Conservation (phyloP, 2,329 filamentous ascomycete species). For the Elsinoe perseae region DNA sequence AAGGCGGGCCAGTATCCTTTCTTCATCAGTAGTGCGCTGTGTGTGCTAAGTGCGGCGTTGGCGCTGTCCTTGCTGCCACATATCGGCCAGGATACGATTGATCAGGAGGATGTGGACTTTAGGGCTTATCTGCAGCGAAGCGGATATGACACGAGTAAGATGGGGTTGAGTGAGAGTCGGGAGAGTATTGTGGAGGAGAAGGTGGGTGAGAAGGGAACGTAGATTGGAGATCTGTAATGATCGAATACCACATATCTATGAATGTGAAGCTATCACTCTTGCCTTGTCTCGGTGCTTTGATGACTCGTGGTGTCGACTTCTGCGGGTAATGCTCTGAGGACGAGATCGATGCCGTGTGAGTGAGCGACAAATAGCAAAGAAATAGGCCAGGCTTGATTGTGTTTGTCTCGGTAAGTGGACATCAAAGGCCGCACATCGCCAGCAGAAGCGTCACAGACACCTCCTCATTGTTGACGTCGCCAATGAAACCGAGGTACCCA, state of each 20-base stretch:
- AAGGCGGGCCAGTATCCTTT: constrained; percentile 73
- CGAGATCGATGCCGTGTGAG: no score
- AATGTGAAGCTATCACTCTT: no score
- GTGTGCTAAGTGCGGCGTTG: constrained; percentile 63
- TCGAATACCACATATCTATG: no score
- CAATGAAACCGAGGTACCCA: background rate
- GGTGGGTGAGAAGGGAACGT: background rate
- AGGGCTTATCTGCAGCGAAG: constrained; percentile 62
- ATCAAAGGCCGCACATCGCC: background rate
- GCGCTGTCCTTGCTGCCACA: constrained; percentile 63
- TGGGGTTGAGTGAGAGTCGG: constrained; percentile 22
- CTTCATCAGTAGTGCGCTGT: constrained; percentile 71
- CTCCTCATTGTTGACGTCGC: background rate
- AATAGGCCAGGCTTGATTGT: no score
- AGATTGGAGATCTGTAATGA: no score
- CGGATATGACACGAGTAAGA: constrained; percentile 59
- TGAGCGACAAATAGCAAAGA: no score
- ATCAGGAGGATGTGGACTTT: constrained; percentile 67
- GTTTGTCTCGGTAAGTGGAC: no score
- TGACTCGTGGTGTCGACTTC: no score
- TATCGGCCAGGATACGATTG: constrained; percentile 77
- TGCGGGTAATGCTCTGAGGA: no score
- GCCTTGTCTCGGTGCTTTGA: no score
- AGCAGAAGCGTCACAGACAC: background rate
- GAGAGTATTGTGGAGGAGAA: constrained; percentile 17